Conservation (phyloP, 2,329 filamentous ascomycete genomes). For the Teratosphaeria viscida region DNA sequence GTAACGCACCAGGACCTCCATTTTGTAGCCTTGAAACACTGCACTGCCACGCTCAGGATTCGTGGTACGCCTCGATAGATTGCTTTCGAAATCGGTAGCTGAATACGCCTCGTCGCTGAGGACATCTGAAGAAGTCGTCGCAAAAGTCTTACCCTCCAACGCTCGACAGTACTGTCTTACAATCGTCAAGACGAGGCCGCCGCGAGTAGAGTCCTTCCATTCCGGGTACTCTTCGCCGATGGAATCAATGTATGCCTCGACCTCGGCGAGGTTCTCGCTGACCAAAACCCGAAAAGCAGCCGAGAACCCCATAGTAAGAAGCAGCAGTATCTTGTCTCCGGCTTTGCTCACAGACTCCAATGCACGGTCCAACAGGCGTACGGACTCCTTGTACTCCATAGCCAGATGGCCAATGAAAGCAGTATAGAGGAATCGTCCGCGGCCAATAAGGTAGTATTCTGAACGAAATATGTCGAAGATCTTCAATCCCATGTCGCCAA, state of each 20-base stretch:
- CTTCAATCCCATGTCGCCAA: slow-evolving; percentile 53
- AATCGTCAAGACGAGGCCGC: slow-evolving; percentile 58
- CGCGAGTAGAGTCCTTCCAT: slow-evolving; percentile 61
- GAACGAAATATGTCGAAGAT: slow-evolving; percentile 55
- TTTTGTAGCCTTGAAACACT: slow-evolving; percentile 52
- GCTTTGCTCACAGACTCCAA: slow-evolving; percentile 56
- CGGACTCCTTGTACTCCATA: slow-evolving; percentile 47
- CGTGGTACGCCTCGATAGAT: slow-evolving; percentile 36
- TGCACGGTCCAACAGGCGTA: slow-evolving; percentile 52
- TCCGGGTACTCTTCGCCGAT: slow-evolving; percentile 63
- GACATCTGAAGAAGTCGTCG: slow-evolving; percentile 42
- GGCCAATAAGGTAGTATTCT: slow-evolving; percentile 52
- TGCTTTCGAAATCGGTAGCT: slow-evolving; percentile 44
- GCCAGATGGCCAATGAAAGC: slow-evolving; percentile 62
- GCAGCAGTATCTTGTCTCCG: slow-evolving; percentile 61
- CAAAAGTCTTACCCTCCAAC: slow-evolving; percentile 61
- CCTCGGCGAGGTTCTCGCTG: slow-evolving; percentile 56
- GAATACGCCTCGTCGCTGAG: slow-evolving; percentile 61
- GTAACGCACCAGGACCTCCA: slow-evolving; percentile 33
- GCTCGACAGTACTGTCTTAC: slow-evolving; percentile 58
- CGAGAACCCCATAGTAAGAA: slow-evolving; percentile 59
- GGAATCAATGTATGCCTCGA: slow-evolving; percentile 61
- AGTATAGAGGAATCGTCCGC: slow-evolving; percentile 58
- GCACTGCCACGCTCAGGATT: slow-evolving; percentile 55
- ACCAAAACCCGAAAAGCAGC: slow-evolving; percentile 59